Evolutionary conservation across 2,329 filamentous ascomycete species (phyloP), one percentile per base, ranked within the genome.

Genomic region (Torrubiella hemipterigena): DNA sequence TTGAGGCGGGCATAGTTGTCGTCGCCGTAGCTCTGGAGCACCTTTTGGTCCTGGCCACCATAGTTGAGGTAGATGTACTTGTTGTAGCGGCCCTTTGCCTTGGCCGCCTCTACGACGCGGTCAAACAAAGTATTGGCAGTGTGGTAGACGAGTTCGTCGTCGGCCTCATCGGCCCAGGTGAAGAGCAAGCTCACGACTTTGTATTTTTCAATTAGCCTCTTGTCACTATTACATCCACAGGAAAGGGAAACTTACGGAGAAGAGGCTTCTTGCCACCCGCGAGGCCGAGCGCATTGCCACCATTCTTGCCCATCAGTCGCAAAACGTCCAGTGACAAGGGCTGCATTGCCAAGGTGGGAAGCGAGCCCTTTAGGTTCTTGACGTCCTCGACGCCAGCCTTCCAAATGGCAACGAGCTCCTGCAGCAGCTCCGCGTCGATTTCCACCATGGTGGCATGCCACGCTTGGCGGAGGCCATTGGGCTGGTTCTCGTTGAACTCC

Each of bases 41-140:
- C 54, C 17, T 59, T 42, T 38, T 67, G 60, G 17, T 48, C 47
- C 21, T 46, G 42, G 7, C 53, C 50, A 1, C 61, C 61, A 32
- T 68, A 67, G 40, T 67, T 66, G 29, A 61, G 50, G 39, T 65
- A 67, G 13, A 66, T 35, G 20, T 50, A 63, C 1, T 48, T 47
- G 31, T 57, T 48, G 23, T 53, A 43, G 0, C 58, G 37, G 0
- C 49, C 51, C 6, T 45, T 42, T n/a, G 47, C 40, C 25, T 45
- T 41, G 8, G 56, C 51, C 3, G 47, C 42, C 1, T 39, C 38
- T 10, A 50, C 42, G 9, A 42, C 42, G 0, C 47, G 41, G 13
- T 47, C 35, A 10, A 56, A 30, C 3, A 51, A 41, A 2, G 45
- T 47, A 10, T 43, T 38, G 5, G 42, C 42, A 4, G 43, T 41